Evolutionary conservation across 2,329 filamentous ascomycete genomes (phyloP).

Genomic region (Aspergillus hiratsukae): DNA sequence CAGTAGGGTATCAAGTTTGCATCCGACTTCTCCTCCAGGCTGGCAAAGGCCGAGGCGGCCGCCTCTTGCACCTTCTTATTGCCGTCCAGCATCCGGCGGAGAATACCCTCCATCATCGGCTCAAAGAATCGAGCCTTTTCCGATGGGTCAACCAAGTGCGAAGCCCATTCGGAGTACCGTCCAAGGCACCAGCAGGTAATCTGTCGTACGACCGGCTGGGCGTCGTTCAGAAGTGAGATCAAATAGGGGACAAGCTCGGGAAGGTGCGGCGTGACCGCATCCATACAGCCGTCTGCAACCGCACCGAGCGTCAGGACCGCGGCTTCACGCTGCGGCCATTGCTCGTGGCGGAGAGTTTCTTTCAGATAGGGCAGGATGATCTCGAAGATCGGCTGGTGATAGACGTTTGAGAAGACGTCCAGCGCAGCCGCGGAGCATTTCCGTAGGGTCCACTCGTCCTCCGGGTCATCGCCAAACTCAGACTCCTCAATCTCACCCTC

Average conservation of each 20-base stretch:
- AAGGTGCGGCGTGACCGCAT: conserved; percentile 82
- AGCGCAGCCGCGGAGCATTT: conserved; percentile 96
- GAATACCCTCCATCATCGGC: conserved; percentile 93
- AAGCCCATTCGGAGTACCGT: conserved; percentile 89
- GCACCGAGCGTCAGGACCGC: conserved; percentile 91
- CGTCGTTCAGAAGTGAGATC: conserved; percentile 76
- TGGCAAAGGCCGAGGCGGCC: conserved; percentile 91
- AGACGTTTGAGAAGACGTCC: conserved; percentile 89
- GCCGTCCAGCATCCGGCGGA: conserved; percentile 89
- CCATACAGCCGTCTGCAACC: conserved; percentile 90
- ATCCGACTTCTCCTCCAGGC: conserved; percentile 89
- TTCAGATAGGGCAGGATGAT: conserved; percentile 90
- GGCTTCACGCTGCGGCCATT: conserved; percentile 91
- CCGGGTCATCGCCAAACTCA: conserved; percentile 67
- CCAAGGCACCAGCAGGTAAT: conserved; percentile 98
- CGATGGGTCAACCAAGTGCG: conserved; percentile 61
- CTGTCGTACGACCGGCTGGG: conserved; percentile 85
- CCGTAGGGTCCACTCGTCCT: conserved; percentile 89
- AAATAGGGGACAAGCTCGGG: conserved; percentile 88
- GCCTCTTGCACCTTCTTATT: conserved; percentile 99
- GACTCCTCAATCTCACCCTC: conserved; percentile 83
- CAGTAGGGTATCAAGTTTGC: conserved; percentile 78
- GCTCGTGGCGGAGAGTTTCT: conserved; percentile 77
- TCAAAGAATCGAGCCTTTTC: conserved; percentile 78
- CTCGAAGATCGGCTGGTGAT: conserved; percentile 81